A percentile compares a stretch with the other conserved stretches of the same genome.
These are phyloP conservation scores for Diplocarpon rosae DNA, from an alignment of 2,329 filamentous ascomycete genomes.

Conservation along the genomic window DNA sequence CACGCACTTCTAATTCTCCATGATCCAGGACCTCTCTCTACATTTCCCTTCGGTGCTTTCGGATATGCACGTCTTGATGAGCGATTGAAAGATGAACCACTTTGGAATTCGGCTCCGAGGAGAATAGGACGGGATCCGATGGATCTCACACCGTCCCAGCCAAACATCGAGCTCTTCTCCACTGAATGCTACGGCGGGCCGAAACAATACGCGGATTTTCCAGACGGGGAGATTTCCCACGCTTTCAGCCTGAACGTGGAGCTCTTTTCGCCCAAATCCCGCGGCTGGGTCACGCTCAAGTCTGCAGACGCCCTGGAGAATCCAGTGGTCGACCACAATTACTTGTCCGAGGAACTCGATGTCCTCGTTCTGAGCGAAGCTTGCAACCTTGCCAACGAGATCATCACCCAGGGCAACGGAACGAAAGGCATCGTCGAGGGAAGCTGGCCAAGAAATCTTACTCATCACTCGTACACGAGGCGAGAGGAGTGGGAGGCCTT, in stretches of 20 bases:
- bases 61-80: slow-evolving; percentile 51
- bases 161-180: slow-evolving; percentile 51
- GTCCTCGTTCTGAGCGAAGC: slow-evolving; percentile 48
- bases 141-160: slow-evolving; percentile 44
- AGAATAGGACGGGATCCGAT: slow-evolving; percentile 48
- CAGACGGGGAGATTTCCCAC: slow-evolving; percentile 37
- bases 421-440: slow-evolving; percentile 50
- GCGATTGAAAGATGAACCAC: slow-evolving; percentile 40
- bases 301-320: slow-evolving; percentile 37
- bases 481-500: slow-evolving; percentile 48
- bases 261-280: slow-evolving; percentile 45
- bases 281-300: slow-evolving; percentile 42
- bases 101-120: slow-evolving; percentile 42
- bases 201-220: slow-evolving; percentile 44
- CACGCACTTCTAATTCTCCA: too few species aligned
- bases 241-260: slow-evolving; percentile 48
- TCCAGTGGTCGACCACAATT: slow-evolving; percentile 48
- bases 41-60: slow-evolving; percentile 52
- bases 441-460: slow-evolving; percentile 42
- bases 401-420: slow-evolving; percentile 44
- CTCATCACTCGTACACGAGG: slow-evolving; percentile 40
- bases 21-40: too few species aligned
- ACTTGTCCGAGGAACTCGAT: slow-evolving; percentile 46
- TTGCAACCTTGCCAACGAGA: slow-evolving; percentile 47
- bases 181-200: slow-evolving; percentile 52